Base-by-base conservation (phyloP, 768 basidiomycete species). In the Nevesoporus exiguus region DNA sequence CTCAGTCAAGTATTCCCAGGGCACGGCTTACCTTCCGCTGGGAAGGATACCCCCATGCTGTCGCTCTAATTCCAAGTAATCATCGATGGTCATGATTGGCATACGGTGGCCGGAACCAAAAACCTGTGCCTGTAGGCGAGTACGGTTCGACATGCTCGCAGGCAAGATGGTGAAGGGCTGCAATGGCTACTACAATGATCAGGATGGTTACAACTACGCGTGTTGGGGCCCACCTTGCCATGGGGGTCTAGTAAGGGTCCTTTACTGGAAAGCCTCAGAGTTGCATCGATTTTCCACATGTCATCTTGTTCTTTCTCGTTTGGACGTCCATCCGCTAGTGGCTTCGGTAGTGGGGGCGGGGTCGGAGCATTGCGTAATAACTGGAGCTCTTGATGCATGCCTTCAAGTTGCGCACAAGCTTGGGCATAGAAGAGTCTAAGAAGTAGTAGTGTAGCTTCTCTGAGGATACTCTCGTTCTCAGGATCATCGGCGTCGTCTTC, bases 61-160 rank as follows among this genome's bases (percentile, higher is more conserved):
- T 45, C 77, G 76, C 65, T 99, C 96, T 52, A 92, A 83, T 65
- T 90, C 83, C 30, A 99, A 79, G 66, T 95, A 98, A 70, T 98
- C 90, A 62, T 98, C 96, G 53, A 98, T 82, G 1, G 90, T 81
- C 97, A 99, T 98, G 0, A 93, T 94, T 5, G 97, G 97, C 30
- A 98, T 74, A 40, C 86, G 82, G 64, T 97, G 84, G 11, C 81
- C 82, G 14, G 91, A 82, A 15, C 85, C 81, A 72, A 98, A 98
- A 4, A 98, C 94, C 63, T 90, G 83, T 2, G 80, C 72, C 65
- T 86, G 86, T 7, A 97, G 66, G 24, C 84, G 80, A 39, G 85
- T 77, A 54, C 95, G 84, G 61, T 95, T 80, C 19, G 77, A 68
- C 40, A 78, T 73, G 30, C 80, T 78, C 3, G 88, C 81, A 0